phyloP scores from a whole-genome alignment of 352 stramenopile species.

The Salisapilia sapeloensis region DNA sequence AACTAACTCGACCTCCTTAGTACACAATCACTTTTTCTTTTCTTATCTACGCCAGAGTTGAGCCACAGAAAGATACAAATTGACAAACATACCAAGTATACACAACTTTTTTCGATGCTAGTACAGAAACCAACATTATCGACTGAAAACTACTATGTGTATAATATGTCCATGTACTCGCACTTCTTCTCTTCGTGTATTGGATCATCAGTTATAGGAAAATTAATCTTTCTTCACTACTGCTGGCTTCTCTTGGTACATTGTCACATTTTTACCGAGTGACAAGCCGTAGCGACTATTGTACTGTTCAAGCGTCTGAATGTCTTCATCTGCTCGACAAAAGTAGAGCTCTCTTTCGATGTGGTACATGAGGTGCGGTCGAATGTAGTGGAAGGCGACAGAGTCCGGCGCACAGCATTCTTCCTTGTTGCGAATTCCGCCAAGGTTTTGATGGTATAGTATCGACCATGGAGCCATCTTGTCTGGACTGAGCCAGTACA shows the following conservation, averaged over 20 bases:
- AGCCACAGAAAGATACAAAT: no score
- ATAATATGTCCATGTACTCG: no score
- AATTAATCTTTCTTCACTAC: no score
- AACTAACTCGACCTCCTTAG: no score
- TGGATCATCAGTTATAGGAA: no score
- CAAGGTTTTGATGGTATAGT: conserved; percentile 53
- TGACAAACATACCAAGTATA: no score
- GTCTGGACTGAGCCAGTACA: conserved; percentile 42
- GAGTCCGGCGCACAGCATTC: conserved; percentile 41
- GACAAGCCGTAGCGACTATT: conserved; percentile 33
- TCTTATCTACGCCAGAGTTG: no score
- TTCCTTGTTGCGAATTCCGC: conserved; percentile 27
- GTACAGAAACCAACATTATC: no score
- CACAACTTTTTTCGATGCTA: no score
- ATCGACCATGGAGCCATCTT: conserved; percentile 46
- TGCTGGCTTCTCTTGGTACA: conserved; percentile 26
- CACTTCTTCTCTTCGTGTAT: no score
- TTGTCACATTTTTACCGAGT: conserved; percentile 23
- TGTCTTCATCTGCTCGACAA: conserved; percentile 30
- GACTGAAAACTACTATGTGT: no score
- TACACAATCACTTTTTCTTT: no score
- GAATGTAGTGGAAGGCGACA: conserved; percentile 68
- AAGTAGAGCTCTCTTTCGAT: conserved; percentile 52
- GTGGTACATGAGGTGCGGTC: conserved; percentile 56
- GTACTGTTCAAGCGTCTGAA: conserved; percentile 22